Conservation (phyloP, 2,329 filamentous ascomycete genomes). For the Penicillium sp. region DNA sequence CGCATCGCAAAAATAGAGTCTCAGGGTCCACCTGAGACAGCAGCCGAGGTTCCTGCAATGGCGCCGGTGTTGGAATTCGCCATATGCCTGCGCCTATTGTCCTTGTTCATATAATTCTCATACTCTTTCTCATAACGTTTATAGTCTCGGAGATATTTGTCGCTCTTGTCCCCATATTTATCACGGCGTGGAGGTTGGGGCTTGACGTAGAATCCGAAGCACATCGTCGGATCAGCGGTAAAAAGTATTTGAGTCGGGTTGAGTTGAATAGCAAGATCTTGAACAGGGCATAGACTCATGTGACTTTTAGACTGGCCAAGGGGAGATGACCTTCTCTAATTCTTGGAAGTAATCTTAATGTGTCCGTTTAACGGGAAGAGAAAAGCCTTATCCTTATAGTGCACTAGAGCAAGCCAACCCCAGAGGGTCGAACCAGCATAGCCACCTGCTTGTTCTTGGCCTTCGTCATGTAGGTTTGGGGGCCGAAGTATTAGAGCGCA, state of each 20-base stretch:
- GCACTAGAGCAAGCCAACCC: neutral
- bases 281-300: neutral
- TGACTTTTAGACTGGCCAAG: neutral
- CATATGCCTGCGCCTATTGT: neutral
- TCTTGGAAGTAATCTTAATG: neutral
- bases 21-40: neutral
- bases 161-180: neutral
- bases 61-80: neutral
- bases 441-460: neutral
- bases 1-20: neutral
- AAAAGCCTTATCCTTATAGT: neutral
- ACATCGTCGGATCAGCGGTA: neutral
- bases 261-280: neutral
- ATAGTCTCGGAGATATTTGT: neutral
- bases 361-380: neutral
- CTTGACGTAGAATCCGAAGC: neutral
- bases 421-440: neutral
- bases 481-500: neutral
- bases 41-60: neutral
- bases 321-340: neutral
- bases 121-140: neutral
- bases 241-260: neutral
- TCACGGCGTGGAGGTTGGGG: neutral
- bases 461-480: neutral
- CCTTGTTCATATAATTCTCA: neutral